Conservation (phyloP, 768 basidiomycete genomes). For the Cyclocybe aegerita region DNA sequence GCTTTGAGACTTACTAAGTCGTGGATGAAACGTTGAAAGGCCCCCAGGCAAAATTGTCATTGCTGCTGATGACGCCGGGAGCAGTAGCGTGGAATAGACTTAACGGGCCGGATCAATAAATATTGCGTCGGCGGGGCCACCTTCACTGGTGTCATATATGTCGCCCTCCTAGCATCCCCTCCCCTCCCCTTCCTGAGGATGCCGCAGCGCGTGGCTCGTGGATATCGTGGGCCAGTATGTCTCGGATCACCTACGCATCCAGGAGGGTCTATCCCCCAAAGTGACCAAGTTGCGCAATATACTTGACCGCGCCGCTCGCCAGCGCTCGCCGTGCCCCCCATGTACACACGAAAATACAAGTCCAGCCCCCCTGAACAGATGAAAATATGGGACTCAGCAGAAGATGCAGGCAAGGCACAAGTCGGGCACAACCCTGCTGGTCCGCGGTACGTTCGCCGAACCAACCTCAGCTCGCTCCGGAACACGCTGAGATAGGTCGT, state of each 20-base stretch:
- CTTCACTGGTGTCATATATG: neutral
- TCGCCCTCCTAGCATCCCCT: neutral
- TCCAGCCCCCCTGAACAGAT: constrained; percentile 34
- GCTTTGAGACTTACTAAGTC: no score
- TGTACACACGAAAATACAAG: constrained; percentile 28
- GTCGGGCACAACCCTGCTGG: constrained; percentile 75
- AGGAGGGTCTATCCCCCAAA: neutral
- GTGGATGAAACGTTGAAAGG: no score
- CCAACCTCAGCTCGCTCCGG: neutral
- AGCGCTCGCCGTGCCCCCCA: no score
- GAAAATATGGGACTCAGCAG: constrained; percentile 81
- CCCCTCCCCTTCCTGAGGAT: neutral
- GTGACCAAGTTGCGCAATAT: neutral
- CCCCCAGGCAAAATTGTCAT: no score
- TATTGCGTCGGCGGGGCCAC: no score
- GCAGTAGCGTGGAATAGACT: no score
- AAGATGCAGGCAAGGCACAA: constrained; percentile 83
- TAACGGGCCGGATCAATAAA: no score
- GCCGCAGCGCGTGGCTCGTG: neutral
- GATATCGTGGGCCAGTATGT: neutral
- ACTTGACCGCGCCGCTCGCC: neutral
- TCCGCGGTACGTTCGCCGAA: constrained; percentile 60
- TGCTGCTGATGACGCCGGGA: no score
- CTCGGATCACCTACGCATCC: neutral
- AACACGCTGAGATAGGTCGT: neutral